Evolutionary conservation across 2,329 filamentous ascomycete species (phyloP), one percentile per base, ranked within the genome.

Genomic region (Diaporthe destruens): DNA sequence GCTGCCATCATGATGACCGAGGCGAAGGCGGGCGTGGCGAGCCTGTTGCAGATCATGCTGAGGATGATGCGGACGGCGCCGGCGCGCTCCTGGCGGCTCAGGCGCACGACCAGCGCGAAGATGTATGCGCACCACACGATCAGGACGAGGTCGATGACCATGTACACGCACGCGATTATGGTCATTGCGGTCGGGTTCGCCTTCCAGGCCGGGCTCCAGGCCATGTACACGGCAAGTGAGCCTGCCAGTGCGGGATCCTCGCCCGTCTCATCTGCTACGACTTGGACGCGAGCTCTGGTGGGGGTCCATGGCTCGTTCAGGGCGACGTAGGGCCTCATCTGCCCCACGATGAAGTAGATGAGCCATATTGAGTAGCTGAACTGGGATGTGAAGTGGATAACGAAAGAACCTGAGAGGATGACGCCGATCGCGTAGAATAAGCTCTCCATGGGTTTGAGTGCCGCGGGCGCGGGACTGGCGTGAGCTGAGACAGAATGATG

Each of bases 21-120:
- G 8, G 29, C 25, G 29, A 65, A 65, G 59, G 59, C 59, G 59
- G 59, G 59, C 18, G 44, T 65, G 44, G 59, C 59, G 20, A 65
- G 59, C 59, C 42, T 49, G 59, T 65, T 65, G 42, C 42, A 29
- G 1, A 20, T 49, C 18, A 34, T 44, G 42, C 44, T 44, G 29
- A 65, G 29, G 29, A 65, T 20, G 29, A 20, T 65, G 42, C 59
- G 18, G 42, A 65, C 23, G 44, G 59, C 59, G 29, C 42, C 2
- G 6, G 25, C 29, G 2, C 49, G 42, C 14, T 36, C 25, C 18
- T 20, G 29, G 6, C 29, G 9, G 44, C 6, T 12, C 18, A 65
- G 29, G 3, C 44, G 59, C 18, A 65, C 20, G 29, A 65, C 44
- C 59, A 34, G 14, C 1, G 25, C 59, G 44, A 65, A 65, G 29